These are phyloP conservation scores for Calonectria leucothoes DNA, from an alignment of 2,329 filamentous ascomycete species.

Conservation along the genomic window DNA sequence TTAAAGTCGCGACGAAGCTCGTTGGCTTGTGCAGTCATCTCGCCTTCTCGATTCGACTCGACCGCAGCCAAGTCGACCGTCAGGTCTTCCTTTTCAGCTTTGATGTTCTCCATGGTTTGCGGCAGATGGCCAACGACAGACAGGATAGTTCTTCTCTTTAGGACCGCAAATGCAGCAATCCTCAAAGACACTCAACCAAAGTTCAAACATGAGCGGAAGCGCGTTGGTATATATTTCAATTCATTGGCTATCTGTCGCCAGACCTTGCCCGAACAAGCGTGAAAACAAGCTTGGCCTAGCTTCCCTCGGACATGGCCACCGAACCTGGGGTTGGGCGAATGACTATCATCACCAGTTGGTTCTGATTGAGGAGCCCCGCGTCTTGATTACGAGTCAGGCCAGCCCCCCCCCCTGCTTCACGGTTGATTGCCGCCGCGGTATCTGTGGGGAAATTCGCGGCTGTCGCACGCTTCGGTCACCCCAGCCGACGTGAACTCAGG, in stretches of 20 bases:
- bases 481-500: background rate
- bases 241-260: no score
- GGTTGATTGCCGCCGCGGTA: background rate
- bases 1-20: constrained; percentile 34
- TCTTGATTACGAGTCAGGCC: background rate
- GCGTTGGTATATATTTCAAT: background rate
- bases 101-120: background rate
- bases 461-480: background rate
- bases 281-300: background rate
- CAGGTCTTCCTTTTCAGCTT: background rate
- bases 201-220: background rate
- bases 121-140: background rate
- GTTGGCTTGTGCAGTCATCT: background rate
- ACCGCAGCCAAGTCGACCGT: background rate
- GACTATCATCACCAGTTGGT: background rate
- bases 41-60: background rate
- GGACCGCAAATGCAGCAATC: no score
- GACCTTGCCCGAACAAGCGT: background rate
- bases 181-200: background rate
- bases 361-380: background rate
- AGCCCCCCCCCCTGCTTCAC: no score
- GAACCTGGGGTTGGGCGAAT: background rate
- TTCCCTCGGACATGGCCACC: background rate
- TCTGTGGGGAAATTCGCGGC: background rate
- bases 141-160: background rate